Conservation (phyloP, 2,329 filamentous ascomycete species). For the Fusarium stilboides region DNA sequence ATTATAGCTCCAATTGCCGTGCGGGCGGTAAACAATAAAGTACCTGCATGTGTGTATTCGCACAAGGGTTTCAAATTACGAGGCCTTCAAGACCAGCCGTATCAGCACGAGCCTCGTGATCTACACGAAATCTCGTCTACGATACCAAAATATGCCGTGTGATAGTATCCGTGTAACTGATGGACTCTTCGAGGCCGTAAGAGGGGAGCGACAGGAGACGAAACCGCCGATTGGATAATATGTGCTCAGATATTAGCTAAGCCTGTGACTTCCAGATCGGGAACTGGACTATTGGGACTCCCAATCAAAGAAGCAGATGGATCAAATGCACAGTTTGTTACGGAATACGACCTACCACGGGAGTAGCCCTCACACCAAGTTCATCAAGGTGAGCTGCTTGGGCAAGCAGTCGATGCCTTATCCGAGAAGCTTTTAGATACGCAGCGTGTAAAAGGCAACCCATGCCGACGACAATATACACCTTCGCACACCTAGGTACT, state of each 20-base stretch:
- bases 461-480: background rate
- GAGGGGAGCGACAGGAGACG: slow-evolving; percentile 13
- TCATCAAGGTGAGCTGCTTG: slow-evolving; percentile 15
- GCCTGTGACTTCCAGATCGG: slow-evolving; percentile 19
- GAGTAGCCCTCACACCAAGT: slow-evolving; percentile 12
- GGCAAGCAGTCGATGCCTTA: slow-evolving; percentile 6
- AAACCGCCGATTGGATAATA: slow-evolving; percentile 45
- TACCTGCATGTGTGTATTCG: slow-evolving; percentile 4
- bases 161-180: slow-evolving; percentile 22
- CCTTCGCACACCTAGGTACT: background rate
- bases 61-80: slow-evolving; percentile 35
- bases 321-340: slow-evolving; percentile 2
- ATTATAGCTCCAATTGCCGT: slow-evolving; percentile 19
- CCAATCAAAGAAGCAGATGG: slow-evolving; percentile 23
- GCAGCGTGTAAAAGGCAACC: slow-evolving; percentile 5
- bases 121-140: slow-evolving; percentile 15
- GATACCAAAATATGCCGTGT: slow-evolving; percentile 22
- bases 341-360: slow-evolving; percentile 3
- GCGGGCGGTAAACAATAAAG: slow-evolving; percentile 34
- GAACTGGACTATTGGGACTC: slow-evolving; percentile 25
- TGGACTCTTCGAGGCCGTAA: slow-evolving; percentile 26
- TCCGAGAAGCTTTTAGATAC: slow-evolving; percentile 21
- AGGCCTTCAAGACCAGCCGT: slow-evolving; percentile 13
- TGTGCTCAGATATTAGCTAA: slow-evolving; percentile 19
- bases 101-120: slow-evolving; percentile 35